Conservation (phyloP, 805 yeast genomes). For the Cyberlindnera bimundalis region DNA sequence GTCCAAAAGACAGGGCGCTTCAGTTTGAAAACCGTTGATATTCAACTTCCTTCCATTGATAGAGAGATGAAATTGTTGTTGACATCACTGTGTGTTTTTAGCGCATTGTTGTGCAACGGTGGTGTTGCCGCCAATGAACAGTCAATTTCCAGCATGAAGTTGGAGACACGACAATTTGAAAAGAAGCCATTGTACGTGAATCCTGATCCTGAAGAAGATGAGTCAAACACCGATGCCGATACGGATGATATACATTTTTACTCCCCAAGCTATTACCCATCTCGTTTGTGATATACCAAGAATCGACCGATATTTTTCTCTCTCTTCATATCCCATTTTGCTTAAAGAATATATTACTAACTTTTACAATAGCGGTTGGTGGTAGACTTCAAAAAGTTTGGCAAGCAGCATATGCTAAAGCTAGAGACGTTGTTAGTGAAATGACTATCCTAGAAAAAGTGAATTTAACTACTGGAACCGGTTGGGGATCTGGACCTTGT, state of each 20-base stretch:
- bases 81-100: neutral
- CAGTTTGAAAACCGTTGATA: no score
- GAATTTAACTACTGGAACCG: conserved; percentile 60
- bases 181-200: conserved; percentile 24
- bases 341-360: conserved; percentile 5
- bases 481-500: conserved; percentile 62
- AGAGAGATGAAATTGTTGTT: neutral
- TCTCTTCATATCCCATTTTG: neutral
- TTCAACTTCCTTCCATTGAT: no score
- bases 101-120: conserved; percentile 1
- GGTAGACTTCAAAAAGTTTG: conserved; percentile 50
- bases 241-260: conserved; percentile 22
- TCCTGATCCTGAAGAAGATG: conserved; percentile 18
- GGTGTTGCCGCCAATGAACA: conserved; percentile 5
- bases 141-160: neutral
- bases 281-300: conserved; percentile 19
- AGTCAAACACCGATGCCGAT: conserved; percentile 12
- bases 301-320: neutral
- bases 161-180: conserved; percentile 14
- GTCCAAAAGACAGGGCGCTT: no score
- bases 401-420: conserved; percentile 55
- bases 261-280: conserved; percentile 24
- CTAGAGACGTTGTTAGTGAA: conserved; percentile 50
- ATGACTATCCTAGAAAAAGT: conserved; percentile 59
- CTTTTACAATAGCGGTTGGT: conserved; percentile 31